These are phyloP conservation scores for Myriangium duriaei DNA, from an alignment of 2,329 filamentous ascomycete genomes.

Conservation along the genomic window DNA sequence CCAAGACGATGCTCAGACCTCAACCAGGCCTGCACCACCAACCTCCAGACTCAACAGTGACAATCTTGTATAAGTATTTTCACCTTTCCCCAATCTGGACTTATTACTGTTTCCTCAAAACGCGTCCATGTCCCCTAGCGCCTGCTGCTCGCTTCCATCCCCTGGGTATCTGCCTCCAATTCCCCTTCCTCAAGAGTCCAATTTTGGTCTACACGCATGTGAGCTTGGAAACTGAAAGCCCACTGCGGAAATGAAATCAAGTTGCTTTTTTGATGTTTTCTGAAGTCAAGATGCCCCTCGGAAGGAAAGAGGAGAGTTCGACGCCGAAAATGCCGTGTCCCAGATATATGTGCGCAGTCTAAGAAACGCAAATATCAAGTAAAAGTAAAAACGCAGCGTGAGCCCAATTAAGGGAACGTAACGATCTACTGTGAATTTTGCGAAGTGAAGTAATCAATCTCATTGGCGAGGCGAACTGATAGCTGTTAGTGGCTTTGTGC, in stretches of 20 bases:
- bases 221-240: no score
- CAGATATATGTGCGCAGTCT: background rate
- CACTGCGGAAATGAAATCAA: background rate
- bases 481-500: background rate
- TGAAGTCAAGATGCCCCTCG: background rate
- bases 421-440: background rate
- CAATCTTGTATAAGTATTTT: no score
- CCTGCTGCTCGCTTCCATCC: no score
- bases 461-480: constrained; percentile 18
- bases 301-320: background rate
- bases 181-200: no score
- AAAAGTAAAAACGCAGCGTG: constrained; percentile 1
- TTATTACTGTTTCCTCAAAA: no score
- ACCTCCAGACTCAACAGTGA: no score
- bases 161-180: no score
- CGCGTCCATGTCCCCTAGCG: no score
- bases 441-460: constrained; percentile 4
- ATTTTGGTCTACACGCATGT: no score
- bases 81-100: no score
- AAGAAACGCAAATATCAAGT: background rate
- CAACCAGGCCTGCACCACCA: no score
- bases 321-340: background rate
- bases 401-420: background rate
- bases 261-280: background rate
- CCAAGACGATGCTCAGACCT: no score